Evolutionary conservation across 2,329 filamentous ascomycete species (phyloP), one percentile per base, ranked within the genome.

Genomic region (Calonectria hongkongensis): DNA sequence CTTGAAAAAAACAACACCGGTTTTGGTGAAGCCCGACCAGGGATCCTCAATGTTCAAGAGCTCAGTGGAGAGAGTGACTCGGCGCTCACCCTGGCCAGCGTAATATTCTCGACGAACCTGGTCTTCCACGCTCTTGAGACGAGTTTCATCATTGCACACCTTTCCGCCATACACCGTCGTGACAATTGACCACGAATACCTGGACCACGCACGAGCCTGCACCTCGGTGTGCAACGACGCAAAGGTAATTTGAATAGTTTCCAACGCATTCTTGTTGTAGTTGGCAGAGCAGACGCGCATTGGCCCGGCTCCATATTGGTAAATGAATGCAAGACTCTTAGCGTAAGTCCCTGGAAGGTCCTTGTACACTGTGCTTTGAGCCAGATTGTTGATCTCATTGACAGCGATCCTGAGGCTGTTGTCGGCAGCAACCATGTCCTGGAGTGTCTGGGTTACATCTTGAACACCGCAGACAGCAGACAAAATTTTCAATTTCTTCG

Each of bases 401-500:
- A 54, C 6, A 9, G 48, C 27, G 7, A 54, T 54, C 28, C 27
- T 54, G 27, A 54, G 15, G 27, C 2, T 54, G 15, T 33, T 54
- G 27, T 54, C 48, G n/a, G 4, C 33, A 8, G 12, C 9, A 12
- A 54, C 48, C 48, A 54, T 54, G 27, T 54, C 48, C n/a, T 54
- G 48, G 27, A 54, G 48, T 30, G 48, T 54, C 13, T 54, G 48
- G 15, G 48, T 54, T 54, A 54, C 48, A 15, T 54, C 48, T 33
- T 54, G 48, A 33, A 54, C 10, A n/a, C 48, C 27, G 8, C 48
- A 54, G 48, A 54, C 48, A 10, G 48, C 48, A 30, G 48, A 4
- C 48, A 54, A 2, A 12, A 54, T 54, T 27, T 33, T 54, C 27
- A 54, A n/a, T 21, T 51, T 54, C 27, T 54, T 54, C 13, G 48